A percentile compares a stretch with the other conserved stretches of the same genome.
Conservation (phyloP, 192 early-diverging fungal species). For the Phycomyces blakesleeanus region DNA sequence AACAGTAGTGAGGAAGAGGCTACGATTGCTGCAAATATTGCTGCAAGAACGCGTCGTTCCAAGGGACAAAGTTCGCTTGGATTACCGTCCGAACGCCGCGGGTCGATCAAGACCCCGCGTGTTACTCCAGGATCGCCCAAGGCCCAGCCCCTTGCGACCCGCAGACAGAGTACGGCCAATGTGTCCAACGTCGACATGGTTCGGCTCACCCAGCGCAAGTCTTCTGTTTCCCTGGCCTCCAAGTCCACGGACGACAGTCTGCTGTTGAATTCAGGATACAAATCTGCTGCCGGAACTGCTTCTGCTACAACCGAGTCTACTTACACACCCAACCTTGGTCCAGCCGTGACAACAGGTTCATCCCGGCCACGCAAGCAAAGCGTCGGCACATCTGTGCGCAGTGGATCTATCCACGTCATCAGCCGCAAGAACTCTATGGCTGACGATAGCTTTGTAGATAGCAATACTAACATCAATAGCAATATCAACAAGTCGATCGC, state of each 20-base stretch:
- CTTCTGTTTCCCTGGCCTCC: background rate
- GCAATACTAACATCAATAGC: too few relatives aligned
- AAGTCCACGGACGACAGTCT: background rate
- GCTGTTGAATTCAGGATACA: too few relatives aligned
- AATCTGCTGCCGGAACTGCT: too few relatives aligned
- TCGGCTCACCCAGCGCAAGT: background rate
- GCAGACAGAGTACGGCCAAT: background rate
- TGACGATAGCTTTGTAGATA: conserved; percentile 5
- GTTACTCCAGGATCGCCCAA: background rate
- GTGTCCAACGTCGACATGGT: background rate
- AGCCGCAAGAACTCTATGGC: conserved; percentile 18
- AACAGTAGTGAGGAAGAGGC: conserved; percentile 2
- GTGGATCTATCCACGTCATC: background rate
- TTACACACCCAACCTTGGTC: background rate
- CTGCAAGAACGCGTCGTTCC: background rate
- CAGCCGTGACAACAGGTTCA: background rate
- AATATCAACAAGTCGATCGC: background rate
- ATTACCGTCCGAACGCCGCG: background rate
- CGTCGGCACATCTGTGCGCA: background rate
- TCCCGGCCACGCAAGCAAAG: conserved; percentile 11
- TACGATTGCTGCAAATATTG: too few relatives aligned
- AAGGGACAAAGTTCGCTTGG: conserved; percentile 7
- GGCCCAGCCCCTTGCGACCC: conserved; percentile 1
- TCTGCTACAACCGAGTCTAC: background rate
- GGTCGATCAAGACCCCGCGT: background rate